Evolutionary conservation across 495 filamentous ascomycete species (phyloP).

Genomic region (Neohortaea acidophila): DNA sequence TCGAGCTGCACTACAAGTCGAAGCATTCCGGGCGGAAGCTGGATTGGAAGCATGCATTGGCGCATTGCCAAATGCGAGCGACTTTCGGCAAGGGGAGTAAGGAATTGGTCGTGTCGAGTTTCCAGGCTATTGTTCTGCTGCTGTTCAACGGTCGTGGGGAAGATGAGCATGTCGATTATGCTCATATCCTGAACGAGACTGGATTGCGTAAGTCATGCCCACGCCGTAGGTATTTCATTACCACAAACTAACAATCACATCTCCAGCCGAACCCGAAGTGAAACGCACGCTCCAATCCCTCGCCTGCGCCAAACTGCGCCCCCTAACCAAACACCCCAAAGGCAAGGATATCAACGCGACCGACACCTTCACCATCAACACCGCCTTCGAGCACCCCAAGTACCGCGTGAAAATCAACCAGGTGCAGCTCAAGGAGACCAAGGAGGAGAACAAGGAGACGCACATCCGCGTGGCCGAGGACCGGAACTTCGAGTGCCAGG

Average conservation of each 20-base stretch:
- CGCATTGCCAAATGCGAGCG: constrained; percentile 71
- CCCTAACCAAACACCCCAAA: constrained; percentile 75
- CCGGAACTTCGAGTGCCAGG: constrained; percentile 88
- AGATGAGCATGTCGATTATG: constrained; percentile 45
- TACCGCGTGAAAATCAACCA: constrained; percentile 96
- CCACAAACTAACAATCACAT: constrained; percentile 18
- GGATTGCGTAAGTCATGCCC: constrained; percentile 42
- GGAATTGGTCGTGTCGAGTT: constrained; percentile 72
- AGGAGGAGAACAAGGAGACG: constrained; percentile 78
- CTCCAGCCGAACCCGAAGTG: constrained; percentile 53
- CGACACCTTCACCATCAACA: constrained; percentile 72
- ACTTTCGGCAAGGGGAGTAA: constrained; percentile 63
- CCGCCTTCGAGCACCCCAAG: constrained; percentile 59
- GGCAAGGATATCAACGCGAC: constrained; percentile 59
- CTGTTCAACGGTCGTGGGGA: constrained; percentile 67
- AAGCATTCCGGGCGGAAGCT: constrained; percentile 80
- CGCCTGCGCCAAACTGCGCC: constrained; percentile 73
- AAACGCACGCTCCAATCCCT: constrained; percentile 85
- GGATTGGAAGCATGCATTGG: constrained; percentile 81
- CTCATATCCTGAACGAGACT: constrained; percentile 52
- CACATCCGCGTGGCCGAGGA: constrained; percentile 81
- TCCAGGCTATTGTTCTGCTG: constrained; percentile 80
- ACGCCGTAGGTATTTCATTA: neutral
- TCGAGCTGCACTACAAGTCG: constrained; percentile 63
- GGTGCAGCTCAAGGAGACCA: constrained; percentile 90